phyloP scores from a whole-genome alignment of 169 alveolate species.

The Plasmodium gaboni region DNA sequence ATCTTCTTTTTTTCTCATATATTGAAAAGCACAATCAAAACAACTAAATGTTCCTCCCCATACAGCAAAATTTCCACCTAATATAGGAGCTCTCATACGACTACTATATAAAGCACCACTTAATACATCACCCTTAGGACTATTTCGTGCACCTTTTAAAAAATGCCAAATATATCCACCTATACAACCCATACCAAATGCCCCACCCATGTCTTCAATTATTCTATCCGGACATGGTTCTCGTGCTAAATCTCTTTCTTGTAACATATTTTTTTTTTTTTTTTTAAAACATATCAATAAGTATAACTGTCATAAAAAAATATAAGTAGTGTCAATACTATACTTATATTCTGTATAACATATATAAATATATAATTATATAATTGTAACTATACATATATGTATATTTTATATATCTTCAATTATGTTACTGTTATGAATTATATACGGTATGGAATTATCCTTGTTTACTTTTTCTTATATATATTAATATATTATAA shows the following conservation, averaged over 20 bases:
- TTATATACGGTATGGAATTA: too few relatives aligned
- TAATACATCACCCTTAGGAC: slow-evolving; percentile 92
- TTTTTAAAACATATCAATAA: slow-evolving; percentile 43
- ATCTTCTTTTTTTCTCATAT: slow-evolving; percentile 94
- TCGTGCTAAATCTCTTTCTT: slow-evolving; percentile 90
- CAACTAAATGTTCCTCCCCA: slow-evolving; percentile 98
- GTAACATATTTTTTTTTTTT: slow-evolving; percentile 20
- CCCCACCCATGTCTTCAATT: slow-evolving; percentile 97
- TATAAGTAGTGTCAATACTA: too few relatives aligned
- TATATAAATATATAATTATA: too few relatives aligned
- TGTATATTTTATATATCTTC: neutral
- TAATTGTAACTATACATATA: neutral
- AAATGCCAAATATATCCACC: slow-evolving; percentile 96
- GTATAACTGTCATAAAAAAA: too few relatives aligned
- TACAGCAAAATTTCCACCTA: slow-evolving; percentile 96
- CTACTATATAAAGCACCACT: slow-evolving; percentile 94
- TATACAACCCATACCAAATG: slow-evolving; percentile 96
- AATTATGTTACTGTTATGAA: too few relatives aligned
- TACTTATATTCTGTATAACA: too few relatives aligned
- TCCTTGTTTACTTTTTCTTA: too few relatives aligned
- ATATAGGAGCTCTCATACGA: slow-evolving; percentile 93
- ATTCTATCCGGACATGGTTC: slow-evolving; percentile 98
- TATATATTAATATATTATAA: too few relatives aligned
- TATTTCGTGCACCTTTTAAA: slow-evolving; percentile 93
- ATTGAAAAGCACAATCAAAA: slow-evolving; percentile 94